These are phyloP conservation scores for Hypoxylon fuscum DNA, from an alignment of 495 filamentous ascomycete species.

Conservation along the genomic window DNA sequence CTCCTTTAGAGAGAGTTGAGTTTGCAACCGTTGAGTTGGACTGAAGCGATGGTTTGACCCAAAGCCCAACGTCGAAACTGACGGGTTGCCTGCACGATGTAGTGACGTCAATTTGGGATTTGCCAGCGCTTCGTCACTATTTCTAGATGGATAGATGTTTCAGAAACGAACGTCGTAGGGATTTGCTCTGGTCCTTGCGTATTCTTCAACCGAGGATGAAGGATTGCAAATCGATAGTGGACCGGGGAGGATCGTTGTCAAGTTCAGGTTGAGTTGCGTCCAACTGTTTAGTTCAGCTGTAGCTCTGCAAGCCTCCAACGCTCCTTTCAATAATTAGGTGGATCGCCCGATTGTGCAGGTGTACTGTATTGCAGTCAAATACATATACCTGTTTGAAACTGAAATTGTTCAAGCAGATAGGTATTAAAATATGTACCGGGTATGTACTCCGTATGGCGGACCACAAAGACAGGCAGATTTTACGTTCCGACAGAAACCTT, in stretches of 20 bases:
- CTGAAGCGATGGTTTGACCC: conserved; percentile 5
- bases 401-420: no score
- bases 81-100: no score
- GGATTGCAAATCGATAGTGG: conserved; percentile 16
- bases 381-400: no score
- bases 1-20: conserved; percentile 20
- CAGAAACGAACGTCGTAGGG: conserved; percentile 29
- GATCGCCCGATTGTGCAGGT: conserved; percentile 18
- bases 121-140: conserved; percentile 14
- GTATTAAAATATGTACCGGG: conserved; percentile 5
- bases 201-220: conserved; percentile 7
- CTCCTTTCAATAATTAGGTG: conserved; percentile 3
- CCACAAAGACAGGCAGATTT: background rate
- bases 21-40: conserved; percentile 15
- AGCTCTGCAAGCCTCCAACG: conserved; percentile 17
- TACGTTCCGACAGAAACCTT: conserved; percentile 5
- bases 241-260: conserved; percentile 6
- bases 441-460: conserved; percentile 4
- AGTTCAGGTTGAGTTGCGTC: conserved; percentile 11
- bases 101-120: conserved; percentile 35
- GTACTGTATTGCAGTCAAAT: background rate
- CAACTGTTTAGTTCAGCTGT: conserved; percentile 8
- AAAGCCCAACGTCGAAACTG: conserved; percentile 5
- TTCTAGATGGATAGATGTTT: conserved; percentile 27
- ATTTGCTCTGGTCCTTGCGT: conserved; percentile 16